Percentiles rank a stretch among this genome's conserved stretches.
phyloP scores from a whole-genome alignment of 345 rosid genomes.

The Melaleuca quinquenervia region DNA sequence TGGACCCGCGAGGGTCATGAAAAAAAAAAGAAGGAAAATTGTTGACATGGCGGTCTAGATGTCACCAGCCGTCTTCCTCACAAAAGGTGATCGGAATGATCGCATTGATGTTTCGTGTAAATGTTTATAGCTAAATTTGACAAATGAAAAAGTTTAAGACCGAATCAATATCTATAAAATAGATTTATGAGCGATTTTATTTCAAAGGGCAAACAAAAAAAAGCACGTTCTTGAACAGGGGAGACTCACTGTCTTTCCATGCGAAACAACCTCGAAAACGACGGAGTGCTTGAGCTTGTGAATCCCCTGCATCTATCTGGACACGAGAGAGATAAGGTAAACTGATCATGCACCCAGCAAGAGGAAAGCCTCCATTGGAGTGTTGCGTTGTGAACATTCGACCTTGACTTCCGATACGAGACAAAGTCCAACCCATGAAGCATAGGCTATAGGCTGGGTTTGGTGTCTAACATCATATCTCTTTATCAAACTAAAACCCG shows the following conservation, averaged over 20 bases:
- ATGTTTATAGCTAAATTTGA: not conserved
- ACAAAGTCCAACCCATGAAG: not conserved
- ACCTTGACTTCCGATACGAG: not conserved
- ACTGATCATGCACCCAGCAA: not conserved
- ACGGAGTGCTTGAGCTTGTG: not conserved
- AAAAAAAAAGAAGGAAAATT: not conserved
- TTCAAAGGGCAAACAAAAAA: no score
- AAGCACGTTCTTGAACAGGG: no score
- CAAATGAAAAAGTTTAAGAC: no score
- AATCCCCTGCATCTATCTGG: not conserved
- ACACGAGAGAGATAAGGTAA: not conserved
- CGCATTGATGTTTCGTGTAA: no score
- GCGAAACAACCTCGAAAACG: no score
- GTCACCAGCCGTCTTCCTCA: accelerated
- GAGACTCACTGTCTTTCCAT: no score
- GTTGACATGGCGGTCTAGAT: accelerated
- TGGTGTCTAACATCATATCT: not conserved
- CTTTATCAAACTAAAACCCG: not conserved
- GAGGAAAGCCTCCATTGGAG: not conserved
- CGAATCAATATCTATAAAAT: no score
- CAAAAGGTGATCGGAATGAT: no score
- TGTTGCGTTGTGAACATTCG: not conserved
- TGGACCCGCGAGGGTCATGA: no score
- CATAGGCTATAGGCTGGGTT: not conserved
- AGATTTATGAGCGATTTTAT: no score